A percentile compares a stretch with the other conserved stretches of the same genome.
These are phyloP conservation scores for Myxozyma melibiosi DNA, from an alignment of 805 yeast genomes.

Conservation along the genomic window DNA sequence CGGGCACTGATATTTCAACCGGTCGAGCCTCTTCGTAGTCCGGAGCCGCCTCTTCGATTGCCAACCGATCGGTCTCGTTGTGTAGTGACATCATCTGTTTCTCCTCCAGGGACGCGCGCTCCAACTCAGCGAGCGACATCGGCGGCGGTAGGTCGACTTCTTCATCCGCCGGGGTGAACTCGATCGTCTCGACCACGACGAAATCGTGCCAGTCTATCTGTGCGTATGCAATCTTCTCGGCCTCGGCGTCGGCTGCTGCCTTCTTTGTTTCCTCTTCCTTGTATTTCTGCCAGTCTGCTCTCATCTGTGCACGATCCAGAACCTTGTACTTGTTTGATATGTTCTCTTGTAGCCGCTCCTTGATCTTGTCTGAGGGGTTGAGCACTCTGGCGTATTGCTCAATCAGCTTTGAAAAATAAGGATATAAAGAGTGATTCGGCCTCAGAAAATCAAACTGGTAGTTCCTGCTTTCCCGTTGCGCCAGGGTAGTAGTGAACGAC, in stretches of 20 bases:
- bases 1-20: background rate
- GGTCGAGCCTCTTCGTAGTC: conserved; percentile 26
- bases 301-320: conserved; percentile 50
- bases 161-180: conserved; percentile 62
- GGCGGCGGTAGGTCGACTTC: conserved; percentile 57
- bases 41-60: conserved; percentile 50
- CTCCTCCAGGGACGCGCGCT: conserved; percentile 61
- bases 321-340: conserved; percentile 44
- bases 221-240: conserved; percentile 56
- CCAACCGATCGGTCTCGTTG: conserved; percentile 25
- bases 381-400: conserved; percentile 56
- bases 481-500: conserved; percentile 48
- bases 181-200: conserved; percentile 66
- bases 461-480: conserved; percentile 38
- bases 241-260: conserved; percentile 43
- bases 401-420: conserved; percentile 52
- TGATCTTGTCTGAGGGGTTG: conserved; percentile 36
- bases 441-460: conserved; percentile 71
- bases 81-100: conserved; percentile 43
- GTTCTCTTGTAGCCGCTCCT: conserved; percentile 37
- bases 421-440: conserved; percentile 60
- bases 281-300: conserved; percentile 58
- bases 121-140: conserved; percentile 57
- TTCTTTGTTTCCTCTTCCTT: conserved; percentile 45
- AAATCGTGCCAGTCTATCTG: conserved; percentile 89